Evolutionary conservation across 306 rosid genomes (phyloP).

Genomic region (Rosa multiflora): DNA sequence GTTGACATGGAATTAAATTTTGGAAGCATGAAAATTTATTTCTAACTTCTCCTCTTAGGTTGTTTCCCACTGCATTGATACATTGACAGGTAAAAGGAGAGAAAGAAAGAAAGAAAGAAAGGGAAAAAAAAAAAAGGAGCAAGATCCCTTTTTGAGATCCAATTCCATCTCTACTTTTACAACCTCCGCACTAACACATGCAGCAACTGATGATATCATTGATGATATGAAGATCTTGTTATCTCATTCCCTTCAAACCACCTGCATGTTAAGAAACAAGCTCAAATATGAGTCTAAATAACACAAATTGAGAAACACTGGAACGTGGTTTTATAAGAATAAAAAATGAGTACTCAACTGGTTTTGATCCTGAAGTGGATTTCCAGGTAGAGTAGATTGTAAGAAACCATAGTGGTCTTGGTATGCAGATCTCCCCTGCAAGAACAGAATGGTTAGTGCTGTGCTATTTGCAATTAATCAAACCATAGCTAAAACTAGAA

Average conservation of each 20-base stretch:
- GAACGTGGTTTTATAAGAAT: background rate
- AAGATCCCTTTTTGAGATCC: slow-evolving; percentile 42
- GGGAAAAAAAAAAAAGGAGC: slow-evolving; percentile 7
- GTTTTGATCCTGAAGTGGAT: slow-evolving; percentile 48
- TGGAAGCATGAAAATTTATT: slow-evolving; percentile 34
- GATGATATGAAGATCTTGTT: slow-evolving; percentile 4
- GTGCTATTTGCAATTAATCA: background rate
- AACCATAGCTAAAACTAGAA: background rate
- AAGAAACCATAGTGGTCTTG: slow-evolving; percentile 62
- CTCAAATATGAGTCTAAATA: slow-evolving; percentile 3
- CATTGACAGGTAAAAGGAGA: slow-evolving; percentile 42
- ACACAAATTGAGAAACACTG: background rate
- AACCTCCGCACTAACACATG: slow-evolving; percentile 18
- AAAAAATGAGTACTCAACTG: slow-evolving; percentile 37
- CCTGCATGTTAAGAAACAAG: slow-evolving; percentile 42
- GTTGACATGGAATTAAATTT: slow-evolving; percentile 47
- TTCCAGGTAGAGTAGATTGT: slow-evolving; percentile 55
- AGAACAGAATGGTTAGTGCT: slow-evolving; percentile 21
- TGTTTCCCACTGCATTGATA: slow-evolving; percentile 50
- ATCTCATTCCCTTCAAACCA: slow-evolving; percentile 60
- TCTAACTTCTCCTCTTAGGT: slow-evolving; percentile 43
- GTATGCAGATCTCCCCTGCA: slow-evolving; percentile 66
- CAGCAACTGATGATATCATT: slow-evolving; percentile 13
- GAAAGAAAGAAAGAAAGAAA: slow-evolving; percentile 10
- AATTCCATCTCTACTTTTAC: slow-evolving; percentile 44